Conservation (phyloP, 2,329 filamentous ascomycete genomes). For the Leptosphaerulina australis region DNA sequence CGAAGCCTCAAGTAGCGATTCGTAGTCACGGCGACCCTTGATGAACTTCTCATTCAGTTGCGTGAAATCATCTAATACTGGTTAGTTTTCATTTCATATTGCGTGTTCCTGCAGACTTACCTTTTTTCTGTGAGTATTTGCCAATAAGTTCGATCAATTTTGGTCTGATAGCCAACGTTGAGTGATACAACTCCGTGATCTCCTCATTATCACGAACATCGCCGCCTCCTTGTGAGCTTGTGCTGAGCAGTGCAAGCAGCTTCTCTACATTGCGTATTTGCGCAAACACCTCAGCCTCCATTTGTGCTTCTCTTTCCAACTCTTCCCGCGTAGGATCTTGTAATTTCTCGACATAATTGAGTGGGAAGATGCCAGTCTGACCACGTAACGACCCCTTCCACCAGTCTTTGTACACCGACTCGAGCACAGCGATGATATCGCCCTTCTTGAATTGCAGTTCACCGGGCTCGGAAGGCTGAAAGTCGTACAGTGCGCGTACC, state of each 20-base stretch:
- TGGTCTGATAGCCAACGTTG: conserved; percentile 89
- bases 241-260: conserved; percentile 86
- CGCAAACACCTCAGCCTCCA: conserved; percentile 82
- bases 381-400: conserved; percentile 96
- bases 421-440: conserved; percentile 94
- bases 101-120: conserved; percentile 53
- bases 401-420: conserved; percentile 99
- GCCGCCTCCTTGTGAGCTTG: conserved; percentile 60
- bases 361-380: conserved; percentile 94
- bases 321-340: conserved; percentile 94
- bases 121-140: conserved; percentile 99
- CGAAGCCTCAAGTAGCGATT: conserved; percentile 90
- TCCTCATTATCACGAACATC: conserved; percentile 95
- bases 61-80: conserved; percentile 83
- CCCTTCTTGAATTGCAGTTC: conserved; percentile 97
- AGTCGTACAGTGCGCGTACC: conserved; percentile 92
- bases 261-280: conserved; percentile 81
- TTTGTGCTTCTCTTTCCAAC: conserved; percentile 91
- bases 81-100: conserved; percentile 16
- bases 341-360: conserved; percentile 98
- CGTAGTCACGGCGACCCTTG: conserved; percentile 95
- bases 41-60: conserved; percentile 99
- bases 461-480: conserved; percentile 89
- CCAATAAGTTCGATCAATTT: conserved; percentile 98
- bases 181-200: conserved; percentile 89